Evolutionary conservation across 805 yeast species (phyloP).

Genomic region (Blastobotrys parvus): DNA sequence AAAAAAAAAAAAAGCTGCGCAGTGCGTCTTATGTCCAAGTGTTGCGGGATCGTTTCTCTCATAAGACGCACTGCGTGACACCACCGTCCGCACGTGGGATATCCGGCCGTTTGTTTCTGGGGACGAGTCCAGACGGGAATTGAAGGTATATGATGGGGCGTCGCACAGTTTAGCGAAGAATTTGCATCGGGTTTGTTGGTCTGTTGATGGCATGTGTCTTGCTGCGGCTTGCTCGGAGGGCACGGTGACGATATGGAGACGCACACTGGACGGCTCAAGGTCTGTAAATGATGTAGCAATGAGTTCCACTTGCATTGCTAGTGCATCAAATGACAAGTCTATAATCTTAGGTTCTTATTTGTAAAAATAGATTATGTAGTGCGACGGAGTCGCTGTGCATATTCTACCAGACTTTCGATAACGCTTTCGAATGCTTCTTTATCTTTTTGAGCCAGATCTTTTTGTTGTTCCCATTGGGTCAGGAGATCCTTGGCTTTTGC

Average conservation of each 20-base stretch:
- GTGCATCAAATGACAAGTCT: constrained; percentile 50
- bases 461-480: constrained; percentile 45
- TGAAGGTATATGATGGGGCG: constrained; percentile 48
- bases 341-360: constrained; percentile 41
- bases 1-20: too few relatives aligned
- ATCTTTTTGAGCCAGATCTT: constrained; percentile 47
- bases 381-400: constrained; percentile 69
- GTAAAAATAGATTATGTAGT: too few relatives aligned
- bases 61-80: too few relatives aligned
- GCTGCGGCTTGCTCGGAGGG: constrained; percentile 56
- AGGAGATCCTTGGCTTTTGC: constrained; percentile 32
- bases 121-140: constrained; percentile 21
- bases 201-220: constrained; percentile 30
- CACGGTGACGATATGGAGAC: constrained; percentile 50
- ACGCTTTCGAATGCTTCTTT: constrained; percentile 76
- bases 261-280: constrained; percentile 49
- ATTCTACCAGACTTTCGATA: constrained; percentile 83
- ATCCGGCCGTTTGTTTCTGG: constrained; percentile 37
- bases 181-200: constrained; percentile 41
- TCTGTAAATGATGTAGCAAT: constrained; percentile 53
- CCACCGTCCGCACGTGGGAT: constrained; percentile 49
- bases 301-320: constrained; percentile 35
- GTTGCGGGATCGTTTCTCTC: too few relatives aligned
- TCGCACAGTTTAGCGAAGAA: constrained; percentile 42
- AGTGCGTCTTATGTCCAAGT: too few relatives aligned